These are phyloP conservation scores for Neospora caninum DNA, from an alignment of 169 alveolate genomes.

Conservation along the genomic window DNA sequence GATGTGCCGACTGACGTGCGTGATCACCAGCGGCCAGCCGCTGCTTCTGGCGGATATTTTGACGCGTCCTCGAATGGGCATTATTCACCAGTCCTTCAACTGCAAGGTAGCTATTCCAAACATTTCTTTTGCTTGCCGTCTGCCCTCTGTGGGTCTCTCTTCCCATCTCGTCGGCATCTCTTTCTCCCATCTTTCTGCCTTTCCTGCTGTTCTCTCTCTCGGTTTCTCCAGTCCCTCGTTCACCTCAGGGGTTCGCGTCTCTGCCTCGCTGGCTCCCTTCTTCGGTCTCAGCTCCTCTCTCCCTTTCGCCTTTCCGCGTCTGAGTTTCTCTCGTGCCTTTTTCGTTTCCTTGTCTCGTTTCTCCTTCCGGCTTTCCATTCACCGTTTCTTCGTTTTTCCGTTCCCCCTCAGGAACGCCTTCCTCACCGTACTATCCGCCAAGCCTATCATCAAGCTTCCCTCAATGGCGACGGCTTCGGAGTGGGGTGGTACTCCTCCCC, in stretches of 20 bases:
- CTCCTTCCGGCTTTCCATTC: not conserved
- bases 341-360: not conserved
- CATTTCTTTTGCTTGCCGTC: not conserved
- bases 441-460: slow-evolving; percentile 62
- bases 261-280: too few relatives aligned
- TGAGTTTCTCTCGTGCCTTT: too few relatives aligned
- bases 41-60: slow-evolving; percentile 68
- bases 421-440: slow-evolving; percentile 32
- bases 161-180: too few relatives aligned
- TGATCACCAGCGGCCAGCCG: slow-evolving; percentile 67
- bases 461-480: slow-evolving; percentile 70
- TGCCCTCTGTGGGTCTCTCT: too few relatives aligned
- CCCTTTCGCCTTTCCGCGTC: too few relatives aligned
- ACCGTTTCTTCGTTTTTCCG: too few relatives aligned
- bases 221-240: not conserved
- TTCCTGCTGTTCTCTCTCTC: not conserved
- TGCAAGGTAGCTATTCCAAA: slow-evolving; percentile 52
- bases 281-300: too few relatives aligned
- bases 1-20: slow-evolving; percentile 70
- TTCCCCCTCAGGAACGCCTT: slow-evolving; percentile 58
- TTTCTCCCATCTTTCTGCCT: not conserved
- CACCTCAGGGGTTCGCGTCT: not conserved
- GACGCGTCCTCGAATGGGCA: slow-evolving; percentile 64
- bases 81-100: slow-evolving; percentile 69
- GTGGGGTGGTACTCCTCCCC: slow-evolving; percentile 64